Evolutionary conservation across 345 rosid genomes (phyloP), one percentile per base, ranked within the genome.

Genomic region (Melaleuca quinquenervia): DNA sequence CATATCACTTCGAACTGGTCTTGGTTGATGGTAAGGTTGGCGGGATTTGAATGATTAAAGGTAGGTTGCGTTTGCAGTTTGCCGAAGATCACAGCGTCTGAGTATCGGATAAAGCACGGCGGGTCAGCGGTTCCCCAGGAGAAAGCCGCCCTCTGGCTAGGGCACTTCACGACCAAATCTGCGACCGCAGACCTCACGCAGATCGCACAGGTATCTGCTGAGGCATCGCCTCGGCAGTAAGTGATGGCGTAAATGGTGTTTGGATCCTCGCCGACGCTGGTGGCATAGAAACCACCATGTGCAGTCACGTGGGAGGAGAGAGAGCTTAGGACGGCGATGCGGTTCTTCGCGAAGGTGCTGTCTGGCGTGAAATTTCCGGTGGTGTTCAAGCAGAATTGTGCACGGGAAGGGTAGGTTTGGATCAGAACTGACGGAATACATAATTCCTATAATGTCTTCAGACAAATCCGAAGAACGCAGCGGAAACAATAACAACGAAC

Each of bases 1-100:
- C 94, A 92, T 14, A 84, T 83, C 82, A 86, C 44, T 55, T 48
- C 56, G 21, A 94, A 88, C 87, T 24, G 27, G 7, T 85, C 85
- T 56, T 84, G 16, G 87, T 90, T 85, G 29, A 86, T 36, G 2
- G 83, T 21, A 55, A 91, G 22, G 22, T 29, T 5, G 16, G 32
- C 12, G 2, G 10, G 6, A 83, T 91, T 90, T 62, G n/a, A n/a
- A n/a, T n/a, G n/a, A n/a, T n/a, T n/a, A 4, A 5, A 21, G 26
- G 3, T 15, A 50, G 91, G 91, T 2, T 58, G 50, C 11, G 86
- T 87, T 83, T 87, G 89, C 41, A 41, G 41, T 41, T 41, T 41
- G 41, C 41, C 41, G 41, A 41, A 41, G 41, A 41, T 41, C 41
- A 41, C 41, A 27, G 20, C 0, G 14, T 60, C 27, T 2, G 5